Evolutionary conservation across 2,329 filamentous ascomycete species (phyloP), one percentile per base, ranked within the genome.

Genomic region (Fusarium sp.): DNA sequence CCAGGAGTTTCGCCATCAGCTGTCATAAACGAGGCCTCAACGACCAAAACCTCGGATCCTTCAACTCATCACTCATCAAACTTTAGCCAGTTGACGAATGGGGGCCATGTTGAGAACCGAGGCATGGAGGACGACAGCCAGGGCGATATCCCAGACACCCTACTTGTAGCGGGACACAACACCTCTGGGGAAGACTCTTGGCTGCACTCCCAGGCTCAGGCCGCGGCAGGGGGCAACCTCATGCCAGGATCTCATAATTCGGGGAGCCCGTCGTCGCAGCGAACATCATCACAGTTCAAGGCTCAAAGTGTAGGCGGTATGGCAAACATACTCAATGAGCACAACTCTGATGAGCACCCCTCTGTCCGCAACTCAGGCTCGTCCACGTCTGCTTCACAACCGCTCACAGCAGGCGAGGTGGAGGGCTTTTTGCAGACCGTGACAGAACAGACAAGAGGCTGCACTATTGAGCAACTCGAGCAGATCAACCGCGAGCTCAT

Each of bases 401-500:
- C 82, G 1, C 76, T 81, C 33, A 79, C 82, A 32, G 78, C 84
- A 30, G 82, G 85, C 14, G 82, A 86, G 30, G 81, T 93, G 23
- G 78, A 82, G 3, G 76, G 81, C 8, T 85, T 96, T 56, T 84
- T 93, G 57, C 77, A 83, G 1, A 83, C 88, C 37, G 81, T 97
- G 33, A 89, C 90, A 0, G 80, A 86, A 27, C 83, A 85, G 44
- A 95, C 92, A 3, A 90, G 88, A 20, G 93, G 92, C 1, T 92
- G 92, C 77, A 92, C 90, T 0, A 92, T 99, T 52, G 96, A 99
- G 80, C 95, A 99, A 78, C 82, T 99, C 20, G 95, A 98, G 82
- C 95, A 98, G 79, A 90, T 97, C 76, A 94, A 94, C 77, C 90
- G 94, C 9, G 89, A 91, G 70, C 82, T 98, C 67, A 98, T 98